Base-by-base conservation (phyloP, 2,329 filamentous ascomycete species). In the Pseudohalonectria lignicola region DNA sequence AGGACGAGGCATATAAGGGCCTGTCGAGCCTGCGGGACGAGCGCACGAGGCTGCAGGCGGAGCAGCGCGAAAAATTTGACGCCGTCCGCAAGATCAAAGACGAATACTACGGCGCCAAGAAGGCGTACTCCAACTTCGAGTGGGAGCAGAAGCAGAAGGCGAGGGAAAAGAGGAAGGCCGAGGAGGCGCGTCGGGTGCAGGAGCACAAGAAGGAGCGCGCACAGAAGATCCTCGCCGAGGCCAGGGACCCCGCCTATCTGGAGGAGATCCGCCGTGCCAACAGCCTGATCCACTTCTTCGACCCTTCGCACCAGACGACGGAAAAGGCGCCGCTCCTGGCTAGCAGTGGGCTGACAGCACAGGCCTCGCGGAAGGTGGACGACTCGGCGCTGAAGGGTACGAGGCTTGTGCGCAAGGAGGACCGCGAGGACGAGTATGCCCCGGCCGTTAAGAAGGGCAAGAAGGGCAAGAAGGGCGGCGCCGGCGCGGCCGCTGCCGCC, bases 221-320 rank as follows among this genome's bases (percentile, higher is more conserved):
- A 39, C 74, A 84, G 62, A 74, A 79, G 58, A 72, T 85, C 60
- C 78, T 93, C 30, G 79, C 80, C 52, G 83, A 90, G 54, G 86
- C 86, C 49, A 84, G 79, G 55, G 81, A 86, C 51, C 87, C 82
- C 13, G 92, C 92, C 37, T 98, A 86, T 69, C 72, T 86, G 34
- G 86, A 95, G 51, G 87, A 98, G 67, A 94, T 98, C 54, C 76
- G 87, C 52, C 82, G 82, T 38, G 85, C 86, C 45, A 85, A 92
- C 65, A 83, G 79, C 56, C 71, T 98, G 33, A 84, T 96, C 50
- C 79, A 81, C 49, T 90, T 90, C 72, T 90, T 96, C 49, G 88
- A 96, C 60, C 90, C 90, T 2, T 74, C 67, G 13, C 69, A 76
- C 42, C 63, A 67, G 28, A 62, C 68, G 23, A 68, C 71, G 55